These are phyloP conservation scores for Trichosporon sp. DNA, from an alignment of 1,284 basidiomycete genomes.

Conservation along the genomic window DNA sequence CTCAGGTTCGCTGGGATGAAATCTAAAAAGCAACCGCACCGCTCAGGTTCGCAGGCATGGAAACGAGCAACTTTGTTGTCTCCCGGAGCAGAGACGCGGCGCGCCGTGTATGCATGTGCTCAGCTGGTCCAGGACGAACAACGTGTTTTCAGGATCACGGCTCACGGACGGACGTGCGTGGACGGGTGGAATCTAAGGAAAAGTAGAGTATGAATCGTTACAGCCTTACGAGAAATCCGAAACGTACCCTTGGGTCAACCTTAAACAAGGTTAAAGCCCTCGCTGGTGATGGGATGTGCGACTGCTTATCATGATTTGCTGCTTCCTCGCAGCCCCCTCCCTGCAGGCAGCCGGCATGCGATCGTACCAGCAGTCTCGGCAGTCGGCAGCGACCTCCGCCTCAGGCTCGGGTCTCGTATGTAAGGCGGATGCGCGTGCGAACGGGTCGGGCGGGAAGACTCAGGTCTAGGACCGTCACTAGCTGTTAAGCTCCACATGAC, in stretches of 20 bases:
- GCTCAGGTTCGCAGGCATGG: neutral
- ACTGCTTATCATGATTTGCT: neutral
- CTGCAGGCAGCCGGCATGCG: neutral
- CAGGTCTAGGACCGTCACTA: neutral
- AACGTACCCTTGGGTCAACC: conserved; percentile 5
- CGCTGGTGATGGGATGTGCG: neutral
- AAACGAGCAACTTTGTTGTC: neutral
- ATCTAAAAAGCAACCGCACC: neutral
- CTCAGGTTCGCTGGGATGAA: neutral
- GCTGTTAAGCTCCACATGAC: neutral
- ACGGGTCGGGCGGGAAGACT: neutral
- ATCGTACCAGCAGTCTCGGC: neutral
- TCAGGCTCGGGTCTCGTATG: neutral
- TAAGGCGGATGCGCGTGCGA: neutral
- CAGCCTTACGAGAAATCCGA: conserved; percentile 1
- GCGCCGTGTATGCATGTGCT: neutral
- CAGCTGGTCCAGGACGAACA: neutral
- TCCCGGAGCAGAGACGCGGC: neutral
- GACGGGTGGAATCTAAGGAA: neutral
- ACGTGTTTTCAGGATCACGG: neutral
- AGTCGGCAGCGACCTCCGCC: neutral
- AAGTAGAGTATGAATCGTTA: conserved; percentile 2
- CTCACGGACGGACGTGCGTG: neutral
- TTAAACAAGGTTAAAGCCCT: neutral
- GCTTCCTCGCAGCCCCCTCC: neutral